Base-by-base conservation (phyloP, 2,329 filamentous ascomycete genomes). In the Fusarium sp. region DNA sequence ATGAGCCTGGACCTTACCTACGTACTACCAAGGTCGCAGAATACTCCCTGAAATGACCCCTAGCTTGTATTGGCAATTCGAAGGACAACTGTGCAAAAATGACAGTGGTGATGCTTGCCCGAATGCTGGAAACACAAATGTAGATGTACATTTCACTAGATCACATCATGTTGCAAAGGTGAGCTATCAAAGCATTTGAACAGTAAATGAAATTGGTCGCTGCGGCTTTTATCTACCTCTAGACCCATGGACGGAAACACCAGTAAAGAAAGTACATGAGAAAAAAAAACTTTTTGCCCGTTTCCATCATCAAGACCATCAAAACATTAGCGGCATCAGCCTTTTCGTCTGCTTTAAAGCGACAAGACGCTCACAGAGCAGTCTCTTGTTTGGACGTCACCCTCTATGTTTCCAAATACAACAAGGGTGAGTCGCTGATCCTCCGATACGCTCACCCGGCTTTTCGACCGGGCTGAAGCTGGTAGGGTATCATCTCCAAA, bases 141-240 rank as follows among this genome's bases (percentile, higher is more conserved):
- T 4, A 23, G 5, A 2, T 16, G 23, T 23, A 6, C 9, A 20
- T n/a, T 12, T 8, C 4, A 7, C 15, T n/a, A 45, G 13, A 9
- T 34, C 6, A 33, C 6, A 31, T 28, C 28, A 40, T 13, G 12
- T 11, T 16, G 8, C 7, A 6, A 28, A 7, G 12, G 8, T 4
- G 8, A 36, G 12, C 5, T n/a, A 8, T 26, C 26, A 20, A 5
- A 47, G 54, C 28, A 62, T 51, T 40, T 40, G 6, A 33, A 62
- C 34, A 55, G 30, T 62, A 49, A 69, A 41, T 69, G 60, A 65
- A 69, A 62, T 60, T 65, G 55, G 66, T 66, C 61, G 47, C 47
- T 51, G 34, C 69, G 56, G 62, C 68, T 73, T 73, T 70, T 73
- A 52, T 73, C 71, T 73, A 73, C 63, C 69, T 70, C 65, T 73